These are phyloP conservation scores for Coccomyxa subellipsoidea DNA, from an alignment of 163 green algal genomes.

Conservation along the genomic window DNA sequence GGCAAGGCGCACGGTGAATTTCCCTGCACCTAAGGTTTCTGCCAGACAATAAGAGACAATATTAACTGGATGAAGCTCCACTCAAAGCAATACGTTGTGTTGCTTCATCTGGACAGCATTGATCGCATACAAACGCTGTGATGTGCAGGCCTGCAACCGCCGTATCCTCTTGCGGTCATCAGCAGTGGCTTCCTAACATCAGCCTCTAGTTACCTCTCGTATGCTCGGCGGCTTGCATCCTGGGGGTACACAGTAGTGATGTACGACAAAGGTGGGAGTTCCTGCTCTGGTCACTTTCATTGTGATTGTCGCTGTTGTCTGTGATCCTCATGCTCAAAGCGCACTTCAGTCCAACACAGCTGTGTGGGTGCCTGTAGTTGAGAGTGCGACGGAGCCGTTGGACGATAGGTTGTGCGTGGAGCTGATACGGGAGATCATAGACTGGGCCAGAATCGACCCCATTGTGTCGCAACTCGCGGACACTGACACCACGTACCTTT, in stretches of 20 bases:
- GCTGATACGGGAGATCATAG: constrained; percentile 58
- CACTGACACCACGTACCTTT: constrained; percentile 51
- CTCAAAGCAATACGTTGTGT: not conserved
- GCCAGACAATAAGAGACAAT: not conserved
- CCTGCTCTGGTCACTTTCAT: not conserved
- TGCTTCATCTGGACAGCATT: not conserved
- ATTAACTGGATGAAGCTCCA: not conserved
- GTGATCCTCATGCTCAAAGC: not conserved
- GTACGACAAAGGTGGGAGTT: constrained; percentile 65
- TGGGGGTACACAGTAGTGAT: constrained; percentile 74
- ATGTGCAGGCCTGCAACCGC: constrained; percentile 35
- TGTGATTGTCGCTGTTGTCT: not conserved
- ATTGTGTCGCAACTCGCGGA: constrained; percentile 60
- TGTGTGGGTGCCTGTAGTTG: constrained; percentile 12
- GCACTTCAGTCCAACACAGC: not conserved
- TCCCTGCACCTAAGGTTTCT: too few species aligned
- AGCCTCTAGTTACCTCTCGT: constrained; percentile 64
- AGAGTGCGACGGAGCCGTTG: constrained; percentile 28
- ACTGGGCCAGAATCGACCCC: constrained; percentile 51
- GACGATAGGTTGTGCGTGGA: constrained; percentile 43
- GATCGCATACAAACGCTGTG: too few species aligned
- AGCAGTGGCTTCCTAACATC: constrained; percentile 80
- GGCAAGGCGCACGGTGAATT: constrained; percentile 32
- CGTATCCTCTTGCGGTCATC: constrained; percentile 84
- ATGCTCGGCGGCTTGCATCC: constrained; percentile 68